Base-by-base conservation (phyloP, 192 early-diverging fungal species). In the Polychytrium aggregatum region DNA sequence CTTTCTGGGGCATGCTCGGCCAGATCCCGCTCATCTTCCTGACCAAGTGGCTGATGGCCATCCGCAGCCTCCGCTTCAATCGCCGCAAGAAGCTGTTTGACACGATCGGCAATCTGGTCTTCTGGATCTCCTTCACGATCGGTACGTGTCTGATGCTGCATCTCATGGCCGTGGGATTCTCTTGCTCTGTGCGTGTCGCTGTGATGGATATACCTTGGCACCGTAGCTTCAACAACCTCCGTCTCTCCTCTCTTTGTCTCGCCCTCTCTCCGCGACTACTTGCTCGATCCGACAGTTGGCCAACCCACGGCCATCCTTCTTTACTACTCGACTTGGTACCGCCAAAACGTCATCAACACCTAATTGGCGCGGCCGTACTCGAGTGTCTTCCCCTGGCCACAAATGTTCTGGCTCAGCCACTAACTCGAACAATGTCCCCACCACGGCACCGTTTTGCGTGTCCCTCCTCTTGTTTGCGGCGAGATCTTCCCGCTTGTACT, bases 1-100 rank as follows among this genome's bases (percentile, higher is more conserved):
- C 89, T 2, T 90, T 90, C 37, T 52, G 56, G 4, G 62, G 56
- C 2, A 63, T 63, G 62, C 47, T 63, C 50, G 9, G 46, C 16
- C 62, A 63, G 41, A 35, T 63, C 14, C 62, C 62, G 13, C 25
- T 63, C 24, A 59, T 63, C 21, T 37, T 54, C 16, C 43, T 37
- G 11, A 55, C 48, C 5, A 44, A 26, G 33, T 28, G 40, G 11
- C 42, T 57, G 2, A 46, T 30, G 7, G n/a, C 46, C 0, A 18
- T 59, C n/a, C 42, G 62, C 17, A 11, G 29, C 53, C 22, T 33
- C 7, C 27, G 7, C 10, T 28, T 48, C 30, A 28, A 35, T 36
- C 27, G 31, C 17, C 46, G 48, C 18, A 51, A 52, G 37, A 29
- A 53, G 52, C 27, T 63, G 26, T 63, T 63, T 50, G 62, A 63